Evolutionary conservation across 768 basidiomycete species (phyloP), one percentile per base, ranked within the genome.

Genomic region (Mrakia gelida): DNA sequence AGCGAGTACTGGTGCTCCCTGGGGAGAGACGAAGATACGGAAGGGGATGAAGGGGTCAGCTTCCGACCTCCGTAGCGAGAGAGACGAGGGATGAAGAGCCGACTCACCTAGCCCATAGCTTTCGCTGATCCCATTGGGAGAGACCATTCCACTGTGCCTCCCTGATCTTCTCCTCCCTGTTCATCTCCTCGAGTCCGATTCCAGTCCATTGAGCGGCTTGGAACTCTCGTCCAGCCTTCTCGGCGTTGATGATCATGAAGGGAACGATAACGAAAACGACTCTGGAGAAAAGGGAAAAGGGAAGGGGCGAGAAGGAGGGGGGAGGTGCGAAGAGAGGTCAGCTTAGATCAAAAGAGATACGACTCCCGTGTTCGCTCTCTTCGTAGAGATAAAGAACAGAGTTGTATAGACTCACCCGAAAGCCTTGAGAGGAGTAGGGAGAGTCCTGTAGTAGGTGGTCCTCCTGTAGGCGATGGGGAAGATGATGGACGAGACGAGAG

Each of bases 161-260:
- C 28, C 7, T 9, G n/a, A 34, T 28, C n/a, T 9, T 34, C 4
- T 34, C 71, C 49, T 52, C 32, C 32, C 32, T 43, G 16, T 54
- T n/a, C 45, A 73, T 15, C 26, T 52, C 49, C 30, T 52, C 15
- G 26, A 41, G 34, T 30, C 71, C 71, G 49, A 56, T 45, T 49
- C 71, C 71, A 15, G 71, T 73, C 71, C 71, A 73, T 21, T 52
- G 71, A 26, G 71, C 45, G 9, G 8, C 15, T n/a, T 73, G 43
- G 56, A 52, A 73, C 26, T 32, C 49, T 52, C 30, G 26, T 28
- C 71, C 71, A 28, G 45, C 43, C 34, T 73, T 49, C 49, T 73
- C 71, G 23, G 71, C 71, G 49, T 73, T 56, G 45, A 73, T 73
- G 49, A 73, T 56, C 45, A 73, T 56, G 45, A 45, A 28, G 10